phyloP scores from a whole-genome alignment of 176 grass and related monocot genomes.

The Eleusine indica region DNA sequence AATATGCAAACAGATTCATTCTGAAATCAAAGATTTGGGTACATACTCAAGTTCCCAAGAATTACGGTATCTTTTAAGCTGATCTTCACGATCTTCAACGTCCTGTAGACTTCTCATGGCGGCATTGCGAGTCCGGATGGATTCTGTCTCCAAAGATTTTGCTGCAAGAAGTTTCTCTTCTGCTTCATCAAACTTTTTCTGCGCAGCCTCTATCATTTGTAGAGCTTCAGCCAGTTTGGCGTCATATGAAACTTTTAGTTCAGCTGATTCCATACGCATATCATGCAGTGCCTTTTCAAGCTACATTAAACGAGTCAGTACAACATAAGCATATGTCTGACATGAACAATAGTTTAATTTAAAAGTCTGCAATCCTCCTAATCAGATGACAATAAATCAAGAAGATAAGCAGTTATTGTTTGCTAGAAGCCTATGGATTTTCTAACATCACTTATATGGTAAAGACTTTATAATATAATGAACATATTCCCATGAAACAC shows the following conservation, averaged over 20 bases:
- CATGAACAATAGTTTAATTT: neutral
- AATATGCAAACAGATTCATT: neutral
- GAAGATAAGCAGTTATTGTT: neutral
- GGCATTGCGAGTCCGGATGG: conserved; percentile 41
- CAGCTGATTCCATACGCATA: conserved; percentile 73
- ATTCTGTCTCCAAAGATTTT: conserved; percentile 69
- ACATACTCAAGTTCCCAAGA: conserved; percentile 73
- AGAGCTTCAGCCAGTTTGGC: conserved; percentile 61
- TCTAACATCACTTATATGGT: neutral
- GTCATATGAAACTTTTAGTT: conserved; percentile 84
- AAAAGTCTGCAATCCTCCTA: neutral
- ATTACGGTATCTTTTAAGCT: conserved; percentile 62
- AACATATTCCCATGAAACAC: neutral
- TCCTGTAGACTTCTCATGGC: conserved; percentile 77
- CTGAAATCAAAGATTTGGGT: conserved; percentile 14
- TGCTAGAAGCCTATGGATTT: neutral
- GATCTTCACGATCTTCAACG: conserved; percentile 81
- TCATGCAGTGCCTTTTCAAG: conserved; percentile 90
- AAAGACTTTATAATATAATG: neutral
- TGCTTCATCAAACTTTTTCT: conserved; percentile 77
- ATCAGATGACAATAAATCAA: neutral
- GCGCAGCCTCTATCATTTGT: conserved; percentile 63
- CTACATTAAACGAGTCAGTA: conserved; percentile 53
- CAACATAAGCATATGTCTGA: conserved; percentile 12
- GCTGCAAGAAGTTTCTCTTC: conserved; percentile 68